phyloP scores from a whole-genome alignment of 306 rosid species.

The Cyamopsis tetragonoloba region DNA sequence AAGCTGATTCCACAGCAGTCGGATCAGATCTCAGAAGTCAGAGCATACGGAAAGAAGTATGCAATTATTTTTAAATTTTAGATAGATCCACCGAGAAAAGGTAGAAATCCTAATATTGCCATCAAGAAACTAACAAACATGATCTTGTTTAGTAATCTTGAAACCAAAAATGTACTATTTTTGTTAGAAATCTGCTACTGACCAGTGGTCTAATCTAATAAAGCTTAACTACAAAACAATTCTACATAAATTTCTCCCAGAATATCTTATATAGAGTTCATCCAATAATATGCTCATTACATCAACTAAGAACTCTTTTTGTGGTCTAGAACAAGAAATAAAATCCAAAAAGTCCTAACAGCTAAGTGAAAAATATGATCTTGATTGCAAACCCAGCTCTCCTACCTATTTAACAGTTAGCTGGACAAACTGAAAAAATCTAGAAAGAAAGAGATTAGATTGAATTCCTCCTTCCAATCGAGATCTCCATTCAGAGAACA shows the following conservation, averaged over 20 bases:
- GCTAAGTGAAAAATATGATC: neutral
- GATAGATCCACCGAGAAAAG: slow-evolving; percentile 4
- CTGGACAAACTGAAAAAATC: slow-evolving; percentile 33
- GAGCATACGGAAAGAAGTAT: neutral
- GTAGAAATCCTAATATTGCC: neutral
- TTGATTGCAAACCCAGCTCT: slow-evolving; percentile 28
- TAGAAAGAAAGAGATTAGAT: slow-evolving; percentile 25
- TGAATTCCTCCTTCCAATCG: slow-evolving; percentile 28
- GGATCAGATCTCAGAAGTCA: neutral
- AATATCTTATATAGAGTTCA: slow-evolving; percentile 16
- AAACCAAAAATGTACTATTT: slow-evolving; percentile 6
- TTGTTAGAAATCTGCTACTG: slow-evolving; percentile 12
- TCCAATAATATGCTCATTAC: slow-evolving; percentile 22
- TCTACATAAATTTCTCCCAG: slow-evolving; percentile 9
- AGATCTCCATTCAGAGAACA: slow-evolving; percentile 26
- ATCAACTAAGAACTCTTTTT: slow-evolving; percentile 11
- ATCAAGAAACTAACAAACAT: neutral
- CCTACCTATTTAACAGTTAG: slow-evolving; percentile 38
- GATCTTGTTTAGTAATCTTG: neutral
- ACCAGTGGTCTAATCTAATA: slow-evolving; percentile 21
- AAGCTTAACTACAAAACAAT: neutral
- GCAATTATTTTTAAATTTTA: neutral
- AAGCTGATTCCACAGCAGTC: neutral
- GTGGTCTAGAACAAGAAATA: neutral
- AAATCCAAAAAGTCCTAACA: neutral